phyloP scores from a whole-genome alignment of 2,329 filamentous ascomycete species.

The Trichophyton benhamiae region DNA sequence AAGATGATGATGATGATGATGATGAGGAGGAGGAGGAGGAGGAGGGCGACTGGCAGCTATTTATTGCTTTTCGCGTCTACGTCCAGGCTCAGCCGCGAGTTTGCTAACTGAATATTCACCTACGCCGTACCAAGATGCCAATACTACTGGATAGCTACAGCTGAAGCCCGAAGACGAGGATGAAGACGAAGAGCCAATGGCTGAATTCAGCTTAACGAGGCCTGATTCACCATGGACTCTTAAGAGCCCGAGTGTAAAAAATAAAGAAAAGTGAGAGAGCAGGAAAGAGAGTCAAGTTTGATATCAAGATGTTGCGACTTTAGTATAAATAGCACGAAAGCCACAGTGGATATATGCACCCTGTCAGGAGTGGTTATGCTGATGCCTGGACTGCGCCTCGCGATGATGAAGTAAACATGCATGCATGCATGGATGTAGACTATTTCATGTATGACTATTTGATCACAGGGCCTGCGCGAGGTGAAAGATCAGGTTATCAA shows the following conservation, averaged over 20 bases:
- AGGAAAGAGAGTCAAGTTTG: neutral
- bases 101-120: neutral
- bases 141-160: too few species aligned
- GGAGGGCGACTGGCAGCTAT: neutral
- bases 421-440: neutral
- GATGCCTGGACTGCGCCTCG: neutral
- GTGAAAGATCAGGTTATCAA: neutral
- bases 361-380: neutral
- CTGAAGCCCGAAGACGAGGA: neutral
- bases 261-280: neutral
- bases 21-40: too few species aligned
- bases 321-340: slow-evolving; percentile 1
- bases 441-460: neutral
- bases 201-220: neutral
- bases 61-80: neutral
- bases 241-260: neutral
- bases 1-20: neutral
- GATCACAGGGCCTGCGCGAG: neutral
- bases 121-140: too few species aligned
- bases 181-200: neutral
- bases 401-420: neutral
- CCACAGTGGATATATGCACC: neutral
- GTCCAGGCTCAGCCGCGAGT: neutral
- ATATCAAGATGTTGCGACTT: neutral
- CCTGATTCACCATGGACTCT: neutral